These are phyloP conservation scores for Boletellus sp. DNA, from an alignment of 1,284 basidiomycete species.

Conservation along the genomic window DNA sequence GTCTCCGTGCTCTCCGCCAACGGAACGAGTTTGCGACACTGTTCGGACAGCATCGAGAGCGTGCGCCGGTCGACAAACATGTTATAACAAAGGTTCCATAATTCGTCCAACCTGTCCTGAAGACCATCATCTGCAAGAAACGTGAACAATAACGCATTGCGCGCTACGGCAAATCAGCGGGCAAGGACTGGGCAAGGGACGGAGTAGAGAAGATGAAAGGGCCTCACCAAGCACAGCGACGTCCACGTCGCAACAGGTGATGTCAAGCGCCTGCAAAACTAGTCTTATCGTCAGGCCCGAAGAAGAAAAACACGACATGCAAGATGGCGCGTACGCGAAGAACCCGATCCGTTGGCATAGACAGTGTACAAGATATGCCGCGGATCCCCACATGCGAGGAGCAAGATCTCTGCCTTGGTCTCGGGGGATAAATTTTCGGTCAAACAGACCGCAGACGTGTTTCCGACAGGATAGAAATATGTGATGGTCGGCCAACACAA, in stretches of 20 bases:
- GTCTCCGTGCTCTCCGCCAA: slow-evolving; percentile 34
- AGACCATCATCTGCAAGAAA: slow-evolving; percentile 34
- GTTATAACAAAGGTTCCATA: slow-evolving; percentile 60
- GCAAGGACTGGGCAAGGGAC: neutral
- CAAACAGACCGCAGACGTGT: slow-evolving; percentile 48
- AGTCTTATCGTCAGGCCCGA: neutral
- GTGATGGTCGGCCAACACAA: slow-evolving; percentile 20
- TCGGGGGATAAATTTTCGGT: slow-evolving; percentile 47
- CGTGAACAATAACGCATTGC: slow-evolving; percentile 38
- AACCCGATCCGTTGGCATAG: slow-evolving; percentile 6
- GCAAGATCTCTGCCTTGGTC: slow-evolving; percentile 42
- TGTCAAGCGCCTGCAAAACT: slow-evolving; percentile 43
- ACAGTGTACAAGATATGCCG: slow-evolving; percentile 52
- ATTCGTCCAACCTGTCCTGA: slow-evolving; percentile 11
- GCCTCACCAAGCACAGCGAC: slow-evolving; percentile 50
- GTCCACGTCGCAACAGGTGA: slow-evolving; percentile 61
- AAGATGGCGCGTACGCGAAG: slow-evolving; percentile 3
- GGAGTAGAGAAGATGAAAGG: slow-evolving; percentile 1
- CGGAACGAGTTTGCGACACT: slow-evolving; percentile 44
- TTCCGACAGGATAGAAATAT: slow-evolving; percentile 57
- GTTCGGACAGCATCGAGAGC: slow-evolving; percentile 36
- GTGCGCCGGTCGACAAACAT: slow-evolving; percentile 46
- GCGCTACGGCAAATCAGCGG: slow-evolving; percentile 28
- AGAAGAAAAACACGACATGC: too few species aligned
- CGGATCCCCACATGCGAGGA: slow-evolving; percentile 57